Conservation (phyloP, 176 grass and related monocot species). For the Aegilops tauschii region DNA sequence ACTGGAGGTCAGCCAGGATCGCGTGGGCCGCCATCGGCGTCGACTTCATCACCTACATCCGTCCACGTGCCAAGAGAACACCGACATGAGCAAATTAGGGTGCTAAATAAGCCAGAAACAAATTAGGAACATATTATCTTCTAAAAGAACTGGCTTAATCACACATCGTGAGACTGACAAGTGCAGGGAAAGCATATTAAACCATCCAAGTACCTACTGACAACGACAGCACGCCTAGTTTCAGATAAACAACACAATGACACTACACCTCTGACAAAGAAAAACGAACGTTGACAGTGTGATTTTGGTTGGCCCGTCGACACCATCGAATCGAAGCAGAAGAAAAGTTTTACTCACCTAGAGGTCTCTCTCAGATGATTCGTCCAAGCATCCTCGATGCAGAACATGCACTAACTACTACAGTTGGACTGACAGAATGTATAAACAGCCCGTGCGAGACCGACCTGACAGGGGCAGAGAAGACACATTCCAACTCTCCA, state of each 20-base stretch:
- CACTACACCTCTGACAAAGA: background rate
- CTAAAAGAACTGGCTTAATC: too few relatives aligned
- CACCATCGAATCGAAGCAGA: background rate
- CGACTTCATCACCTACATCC: slow-evolving; percentile 54
- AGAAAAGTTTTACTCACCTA: background rate
- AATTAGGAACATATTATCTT: background rate
- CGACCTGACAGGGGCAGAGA: background rate
- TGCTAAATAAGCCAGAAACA: too few relatives aligned
- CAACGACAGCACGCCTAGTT: slow-evolving; percentile 12
- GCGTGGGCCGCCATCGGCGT: slow-evolving; percentile 65
- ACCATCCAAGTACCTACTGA: background rate
- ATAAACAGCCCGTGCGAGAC: background rate
- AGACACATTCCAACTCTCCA: background rate
- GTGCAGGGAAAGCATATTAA: background rate
- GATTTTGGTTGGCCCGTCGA: slow-evolving; percentile 25
- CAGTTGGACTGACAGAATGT: background rate
- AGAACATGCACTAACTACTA: background rate
- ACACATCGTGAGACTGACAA: background rate
- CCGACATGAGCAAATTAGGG: background rate
- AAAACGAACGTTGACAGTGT: background rate
- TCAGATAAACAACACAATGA: background rate
- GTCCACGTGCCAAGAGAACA: background rate
- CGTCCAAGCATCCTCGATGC: background rate
- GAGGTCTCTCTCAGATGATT: background rate
- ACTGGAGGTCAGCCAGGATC: slow-evolving; percentile 66